phyloP scores from a whole-genome alignment of 306 rosid genomes.

The Delonix regia region DNA sequence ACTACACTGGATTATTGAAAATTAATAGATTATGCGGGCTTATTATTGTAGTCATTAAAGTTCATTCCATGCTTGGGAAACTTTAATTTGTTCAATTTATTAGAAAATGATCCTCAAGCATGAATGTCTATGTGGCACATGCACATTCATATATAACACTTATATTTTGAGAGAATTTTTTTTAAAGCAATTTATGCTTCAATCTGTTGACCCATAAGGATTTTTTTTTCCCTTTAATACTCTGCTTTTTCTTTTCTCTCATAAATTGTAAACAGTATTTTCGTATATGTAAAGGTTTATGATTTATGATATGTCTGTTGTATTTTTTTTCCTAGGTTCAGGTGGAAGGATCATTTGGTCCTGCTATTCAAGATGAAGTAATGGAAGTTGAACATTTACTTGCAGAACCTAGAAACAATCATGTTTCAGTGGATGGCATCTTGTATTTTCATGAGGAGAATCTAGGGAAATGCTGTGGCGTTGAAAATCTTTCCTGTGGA shows the following conservation, averaged over 20 bases:
- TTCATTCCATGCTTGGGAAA: background rate
- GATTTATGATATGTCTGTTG: conserved; percentile 25
- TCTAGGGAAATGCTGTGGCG: conserved; percentile 46
- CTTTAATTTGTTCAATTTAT: background rate
- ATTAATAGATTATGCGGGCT: conserved; percentile 3
- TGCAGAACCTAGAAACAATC: conserved; percentile 64
- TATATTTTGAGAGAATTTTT: background rate
- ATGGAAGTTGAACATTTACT: conserved; percentile 62
- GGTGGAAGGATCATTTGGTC: conserved; percentile 59
- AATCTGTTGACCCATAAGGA: background rate
- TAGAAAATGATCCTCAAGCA: background rate
- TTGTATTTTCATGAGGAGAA: conserved; percentile 49
- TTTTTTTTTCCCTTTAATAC: background rate
- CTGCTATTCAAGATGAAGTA: conserved; percentile 59
- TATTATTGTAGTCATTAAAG: background rate
- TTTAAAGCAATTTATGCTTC: conserved; percentile 5
- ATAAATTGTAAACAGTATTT: background rate
- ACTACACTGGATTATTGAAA: background rate
- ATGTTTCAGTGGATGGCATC: conserved; percentile 54
- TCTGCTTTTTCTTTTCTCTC: conserved; percentile 16
- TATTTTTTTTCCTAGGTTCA: conserved; percentile 49
- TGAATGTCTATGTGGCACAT: background rate
- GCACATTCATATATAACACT: background rate
- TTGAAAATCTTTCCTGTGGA: conserved; percentile 50
- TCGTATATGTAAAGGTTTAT: conserved; percentile 19